Conservation (phyloP, 257 asterid species). For the Solanum lycopersicoides region DNA sequence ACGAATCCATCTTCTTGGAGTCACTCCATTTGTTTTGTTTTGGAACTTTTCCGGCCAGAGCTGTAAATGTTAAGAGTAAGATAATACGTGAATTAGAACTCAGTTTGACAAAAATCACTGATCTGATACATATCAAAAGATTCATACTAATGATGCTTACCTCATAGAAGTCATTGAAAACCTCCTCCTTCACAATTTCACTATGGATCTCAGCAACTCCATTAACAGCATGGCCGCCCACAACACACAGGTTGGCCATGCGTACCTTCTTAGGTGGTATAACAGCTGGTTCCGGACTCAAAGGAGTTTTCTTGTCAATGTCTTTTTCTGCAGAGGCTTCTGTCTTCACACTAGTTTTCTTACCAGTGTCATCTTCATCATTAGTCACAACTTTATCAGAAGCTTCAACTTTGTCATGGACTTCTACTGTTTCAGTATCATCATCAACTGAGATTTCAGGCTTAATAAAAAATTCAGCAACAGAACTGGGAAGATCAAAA, state of each 20-base stretch:
- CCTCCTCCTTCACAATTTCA: constrained; percentile 71
- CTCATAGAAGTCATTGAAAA: constrained; percentile 69
- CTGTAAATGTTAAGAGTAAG: constrained; percentile 23
- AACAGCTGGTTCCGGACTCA: constrained; percentile 22
- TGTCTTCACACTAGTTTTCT: not conserved
- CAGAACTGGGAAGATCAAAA: constrained; percentile 55
- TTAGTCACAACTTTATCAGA: constrained; percentile 8
- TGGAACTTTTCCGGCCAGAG: constrained; percentile 82
- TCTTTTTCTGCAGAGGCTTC: constrained; percentile 20
- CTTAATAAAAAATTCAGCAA: constrained; percentile 21
- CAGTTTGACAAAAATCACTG: not conserved
- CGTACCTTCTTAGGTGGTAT: constrained; percentile 55
- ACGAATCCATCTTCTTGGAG: constrained; percentile 81
- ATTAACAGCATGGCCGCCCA: constrained; percentile 83
- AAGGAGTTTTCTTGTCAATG: constrained; percentile 15
- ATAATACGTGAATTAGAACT: not conserved
- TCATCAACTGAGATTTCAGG: constrained; percentile 6
- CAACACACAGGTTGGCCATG: constrained; percentile 86
- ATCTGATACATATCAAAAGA: not conserved
- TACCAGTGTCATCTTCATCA: constrained; percentile 18
- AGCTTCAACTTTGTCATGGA: constrained; percentile 6
- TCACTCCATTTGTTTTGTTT: constrained; percentile 85
- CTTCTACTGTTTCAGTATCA: constrained; percentile 5
- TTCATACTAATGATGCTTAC: constrained; percentile 16
- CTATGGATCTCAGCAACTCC: constrained; percentile 92